Evolutionary conservation across 805 yeast species (phyloP).

Genomic region (Isabelozyma rhagii): DNA sequence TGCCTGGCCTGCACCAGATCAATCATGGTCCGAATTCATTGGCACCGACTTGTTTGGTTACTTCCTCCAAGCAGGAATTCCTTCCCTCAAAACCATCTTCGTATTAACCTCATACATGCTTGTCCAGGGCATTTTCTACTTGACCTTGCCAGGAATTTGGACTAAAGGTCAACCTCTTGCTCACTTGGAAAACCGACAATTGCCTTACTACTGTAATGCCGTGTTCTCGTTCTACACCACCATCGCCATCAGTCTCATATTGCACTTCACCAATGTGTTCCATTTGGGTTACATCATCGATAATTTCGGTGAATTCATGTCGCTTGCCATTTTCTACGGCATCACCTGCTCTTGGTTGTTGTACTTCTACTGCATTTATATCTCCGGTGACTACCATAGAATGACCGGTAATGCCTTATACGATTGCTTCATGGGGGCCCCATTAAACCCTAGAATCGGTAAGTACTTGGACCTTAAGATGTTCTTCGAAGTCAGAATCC

Average conservation of each 20-base stretch:
- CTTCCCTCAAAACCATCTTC: slow-evolving; percentile 59
- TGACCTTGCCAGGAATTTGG: slow-evolving; percentile 89
- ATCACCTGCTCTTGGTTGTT: slow-evolving; percentile 62
- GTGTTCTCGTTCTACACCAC: slow-evolving; percentile 77
- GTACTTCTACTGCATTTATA: slow-evolving; percentile 62
- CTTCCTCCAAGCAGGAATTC: slow-evolving; percentile 53
- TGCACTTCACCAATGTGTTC: slow-evolving; percentile 76
- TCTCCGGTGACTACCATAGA: slow-evolving; percentile 76
- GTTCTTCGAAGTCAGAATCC: slow-evolving; percentile 96
- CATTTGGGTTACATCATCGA: slow-evolving; percentile 73
- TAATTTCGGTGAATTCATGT: slow-evolving; percentile 87
- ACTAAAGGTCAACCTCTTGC: slow-evolving; percentile 90
- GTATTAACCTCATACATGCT: slow-evolving; percentile 69
- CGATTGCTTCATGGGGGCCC: slow-evolving; percentile 96
- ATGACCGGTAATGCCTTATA: slow-evolving; percentile 90
- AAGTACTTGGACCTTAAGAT: slow-evolving; percentile 83
- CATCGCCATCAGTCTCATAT: slow-evolving; percentile 49
- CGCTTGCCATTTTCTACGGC: slow-evolving; percentile 83
- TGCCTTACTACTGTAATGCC: slow-evolving; percentile 94
- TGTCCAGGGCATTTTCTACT: slow-evolving; percentile 71
- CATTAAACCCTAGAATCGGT: slow-evolving; percentile 93
- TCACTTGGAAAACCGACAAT: slow-evolving; percentile 74
- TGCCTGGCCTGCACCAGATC: slow-evolving; percentile 62
- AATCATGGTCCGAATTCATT: slow-evolving; percentile 52
- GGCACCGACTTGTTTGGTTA: slow-evolving; percentile 38